Conservation (phyloP, 257 asterid species). For the Phtheirospermum japonicum region DNA sequence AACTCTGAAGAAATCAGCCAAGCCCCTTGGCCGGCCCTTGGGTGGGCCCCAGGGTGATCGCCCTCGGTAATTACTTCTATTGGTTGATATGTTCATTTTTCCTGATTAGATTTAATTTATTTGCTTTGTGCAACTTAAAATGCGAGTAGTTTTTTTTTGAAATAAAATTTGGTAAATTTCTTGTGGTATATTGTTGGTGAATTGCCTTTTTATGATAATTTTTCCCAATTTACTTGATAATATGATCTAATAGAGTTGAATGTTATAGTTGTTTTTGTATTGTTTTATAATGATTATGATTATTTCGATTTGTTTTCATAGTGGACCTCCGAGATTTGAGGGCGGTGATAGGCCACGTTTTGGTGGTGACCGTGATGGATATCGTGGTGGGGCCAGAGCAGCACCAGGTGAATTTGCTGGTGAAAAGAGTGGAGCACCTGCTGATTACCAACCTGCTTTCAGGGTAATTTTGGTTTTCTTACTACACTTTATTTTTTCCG, state of each 20-base stretch:
- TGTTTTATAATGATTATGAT: background rate
- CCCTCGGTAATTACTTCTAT: slow-evolving; percentile 58
- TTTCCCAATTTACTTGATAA: no score
- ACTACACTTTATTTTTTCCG: no score
- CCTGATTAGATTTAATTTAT: background rate
- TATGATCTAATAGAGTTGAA: background rate
- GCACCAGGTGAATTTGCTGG: slow-evolving; percentile 77
- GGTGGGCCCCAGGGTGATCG: slow-evolving; percentile 79
- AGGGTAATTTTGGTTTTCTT: slow-evolving; percentile 42
- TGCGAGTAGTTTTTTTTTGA: background rate
- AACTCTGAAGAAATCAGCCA: slow-evolving; percentile 85
- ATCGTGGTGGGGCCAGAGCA: slow-evolving; percentile 78
- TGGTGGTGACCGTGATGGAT: slow-evolving; percentile 89
- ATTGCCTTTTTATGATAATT: no score
- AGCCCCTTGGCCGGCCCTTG: slow-evolving; percentile 90
- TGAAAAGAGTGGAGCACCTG: slow-evolving; percentile 89
- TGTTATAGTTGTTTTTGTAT: background rate
- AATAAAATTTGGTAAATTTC: background rate
- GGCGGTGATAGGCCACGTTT: slow-evolving; percentile 86
- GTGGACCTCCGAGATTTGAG: slow-evolving; percentile 81
- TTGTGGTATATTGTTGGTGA: no score
- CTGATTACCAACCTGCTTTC: slow-evolving; percentile 85
- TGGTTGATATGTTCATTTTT: slow-evolving; percentile 26
- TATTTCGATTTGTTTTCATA: slow-evolving; percentile 17
- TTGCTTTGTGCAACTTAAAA: background rate